A percentile compares a stretch with the other conserved stretches of the same genome.
Evolutionary conservation across 225 moss, liverwort and hornwort genomes (phyloP).

Genomic region (Polytrichum formosum): DNA sequence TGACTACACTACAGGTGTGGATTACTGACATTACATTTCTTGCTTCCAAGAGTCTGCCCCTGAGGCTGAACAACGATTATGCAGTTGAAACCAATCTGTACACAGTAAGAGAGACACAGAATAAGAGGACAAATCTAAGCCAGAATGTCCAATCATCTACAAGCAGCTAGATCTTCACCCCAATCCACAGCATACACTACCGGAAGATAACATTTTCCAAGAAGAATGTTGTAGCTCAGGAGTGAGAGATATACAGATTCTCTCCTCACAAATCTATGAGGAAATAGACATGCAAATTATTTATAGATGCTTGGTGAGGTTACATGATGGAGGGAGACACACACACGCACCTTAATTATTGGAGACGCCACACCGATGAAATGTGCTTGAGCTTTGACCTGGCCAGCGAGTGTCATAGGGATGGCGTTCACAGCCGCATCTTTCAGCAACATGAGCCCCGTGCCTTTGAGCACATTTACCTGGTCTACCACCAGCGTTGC

Average conservation of each 20-base stretch:
- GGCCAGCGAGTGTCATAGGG: slow-evolving; percentile 28
- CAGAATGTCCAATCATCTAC: background rate
- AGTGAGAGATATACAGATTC: background rate
- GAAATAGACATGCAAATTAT: background rate
- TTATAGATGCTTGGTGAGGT: background rate
- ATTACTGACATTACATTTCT: slow-evolving; percentile 16
- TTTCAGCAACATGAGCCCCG: slow-evolving; percentile 34
- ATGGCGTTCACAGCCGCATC: slow-evolving; percentile 25
- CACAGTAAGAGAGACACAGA: background rate
- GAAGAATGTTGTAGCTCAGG: too few species aligned
- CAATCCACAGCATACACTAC: too few species aligned
- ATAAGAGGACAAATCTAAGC: background rate
- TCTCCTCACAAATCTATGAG: background rate
- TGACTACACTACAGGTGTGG: background rate
- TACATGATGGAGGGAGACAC: background rate
- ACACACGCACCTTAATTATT: slow-evolving; percentile 15
- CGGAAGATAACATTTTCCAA: too few species aligned
- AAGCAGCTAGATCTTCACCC: background rate
- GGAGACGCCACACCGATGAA: slow-evolving; percentile 32
- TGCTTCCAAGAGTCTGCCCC: slow-evolving; percentile 14
- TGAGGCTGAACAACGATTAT: slow-evolving; percentile 29
- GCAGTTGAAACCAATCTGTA: slow-evolving; percentile 43
- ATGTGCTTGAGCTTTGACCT: slow-evolving; percentile 26
- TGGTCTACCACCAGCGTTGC: slow-evolving; percentile 18
- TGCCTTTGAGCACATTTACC: slow-evolving; percentile 22